Percentiles rank a stretch among this genome's conserved stretches.
phyloP scores from a whole-genome alignment of 495 filamentous ascomycete genomes.

The Rhypophila decipiens region DNA sequence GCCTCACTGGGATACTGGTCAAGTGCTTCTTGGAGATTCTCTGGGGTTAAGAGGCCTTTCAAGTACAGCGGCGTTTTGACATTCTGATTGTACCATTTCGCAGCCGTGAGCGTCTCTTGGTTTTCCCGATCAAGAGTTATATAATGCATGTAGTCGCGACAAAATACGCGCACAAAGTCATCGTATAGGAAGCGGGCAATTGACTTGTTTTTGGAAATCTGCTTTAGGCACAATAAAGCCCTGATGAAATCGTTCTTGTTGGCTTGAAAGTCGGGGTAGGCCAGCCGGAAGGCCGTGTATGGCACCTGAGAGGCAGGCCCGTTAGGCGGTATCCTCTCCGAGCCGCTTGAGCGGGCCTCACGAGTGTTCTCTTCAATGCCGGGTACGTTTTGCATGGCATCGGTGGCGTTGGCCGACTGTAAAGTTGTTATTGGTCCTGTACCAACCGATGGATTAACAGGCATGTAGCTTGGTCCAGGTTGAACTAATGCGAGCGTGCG shows the following conservation, averaged over 20 bases:
- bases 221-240: constrained; percentile 48
- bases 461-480: not conserved
- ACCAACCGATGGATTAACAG: too few relatives aligned
- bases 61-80: constrained; percentile 32
- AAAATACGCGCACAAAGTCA: constrained; percentile 55
- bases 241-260: constrained; percentile 47
- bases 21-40: constrained; percentile 26
- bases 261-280: constrained; percentile 54
- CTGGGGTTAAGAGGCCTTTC: constrained; percentile 27
- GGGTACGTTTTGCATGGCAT: not conserved
- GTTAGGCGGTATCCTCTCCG: constrained; percentile 14
- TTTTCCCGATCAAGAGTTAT: too few relatives aligned
- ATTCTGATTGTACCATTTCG: constrained; percentile 41
- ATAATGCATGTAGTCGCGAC: constrained; percentile 36
- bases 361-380: not conserved
- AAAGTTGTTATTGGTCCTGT: not conserved
- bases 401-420: not conserved
- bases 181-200: constrained; percentile 54
- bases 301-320: constrained; percentile 17
- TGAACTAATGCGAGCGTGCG: constrained; percentile 2
- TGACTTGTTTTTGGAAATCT: constrained; percentile 32
- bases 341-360: constrained; percentile 5
- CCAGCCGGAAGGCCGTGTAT: constrained; percentile 45
- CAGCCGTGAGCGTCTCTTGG: constrained; percentile 23
- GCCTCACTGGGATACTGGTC: constrained; percentile 13